These are phyloP conservation scores for Hypoxylon rickii DNA, from an alignment of 495 filamentous ascomycete species.

Conservation along the genomic window DNA sequence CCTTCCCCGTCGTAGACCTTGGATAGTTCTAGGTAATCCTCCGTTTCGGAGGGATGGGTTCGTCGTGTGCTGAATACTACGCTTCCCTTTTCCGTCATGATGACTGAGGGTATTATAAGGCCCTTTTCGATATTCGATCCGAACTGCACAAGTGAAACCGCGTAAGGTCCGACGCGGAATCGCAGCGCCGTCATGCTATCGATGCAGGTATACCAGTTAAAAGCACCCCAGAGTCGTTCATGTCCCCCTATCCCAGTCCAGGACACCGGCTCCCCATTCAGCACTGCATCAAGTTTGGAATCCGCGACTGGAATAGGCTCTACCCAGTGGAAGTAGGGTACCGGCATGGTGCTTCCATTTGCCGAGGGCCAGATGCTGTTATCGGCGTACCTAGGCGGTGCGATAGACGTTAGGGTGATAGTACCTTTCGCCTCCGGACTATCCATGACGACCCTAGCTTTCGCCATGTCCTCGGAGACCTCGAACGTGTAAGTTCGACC, in stretches of 20 bases:
- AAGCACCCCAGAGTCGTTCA: slow-evolving; percentile 14
- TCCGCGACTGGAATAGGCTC: slow-evolving; percentile 24
- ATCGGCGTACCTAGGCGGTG: neutral
- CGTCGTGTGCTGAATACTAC: neutral
- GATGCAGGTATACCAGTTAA: neutral
- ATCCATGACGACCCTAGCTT: neutral
- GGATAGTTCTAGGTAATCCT: neutral
- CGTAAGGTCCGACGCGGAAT: neutral
- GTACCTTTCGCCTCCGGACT: neutral
- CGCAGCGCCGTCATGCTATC: neutral
- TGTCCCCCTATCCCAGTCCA: slow-evolving; percentile 18
- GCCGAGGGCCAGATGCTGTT: slow-evolving; percentile 9
- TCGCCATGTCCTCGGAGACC: neutral
- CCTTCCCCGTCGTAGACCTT: slow-evolving; percentile 3
- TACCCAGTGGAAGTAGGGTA: slow-evolving; percentile 20
- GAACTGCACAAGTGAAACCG: neutral
- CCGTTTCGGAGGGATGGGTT: slow-evolving; percentile 1
- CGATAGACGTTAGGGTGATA: neutral
- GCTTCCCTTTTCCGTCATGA: neutral
- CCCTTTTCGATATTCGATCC: neutral
- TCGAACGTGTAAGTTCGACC: neutral
- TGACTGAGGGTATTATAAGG: neutral
- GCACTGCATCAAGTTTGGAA: slow-evolving; percentile 1
- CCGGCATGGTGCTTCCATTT: slow-evolving; percentile 2
- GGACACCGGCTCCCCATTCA: neutral